Evolutionary conservation across 495 filamentous ascomycete genomes (phyloP), one percentile per base, ranked within the genome.

Genomic region (Annulohypoxylon maeteangense): DNA sequence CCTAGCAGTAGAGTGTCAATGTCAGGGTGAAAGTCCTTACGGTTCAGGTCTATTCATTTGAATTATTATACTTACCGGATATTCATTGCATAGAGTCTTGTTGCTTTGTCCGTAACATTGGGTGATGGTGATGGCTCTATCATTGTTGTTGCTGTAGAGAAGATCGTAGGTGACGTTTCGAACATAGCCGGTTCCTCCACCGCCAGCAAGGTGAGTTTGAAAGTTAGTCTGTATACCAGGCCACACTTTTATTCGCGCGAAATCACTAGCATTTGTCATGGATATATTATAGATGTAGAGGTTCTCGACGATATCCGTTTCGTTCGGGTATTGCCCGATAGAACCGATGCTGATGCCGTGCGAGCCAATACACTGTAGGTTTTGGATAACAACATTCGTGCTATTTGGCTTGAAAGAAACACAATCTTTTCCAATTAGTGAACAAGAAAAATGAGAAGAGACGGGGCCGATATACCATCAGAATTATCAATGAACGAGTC

Each of bases 331-430:
- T 47, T 79, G 76, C 14, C 77, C 77, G 1, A 79, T 58, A 7
- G 76, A 78, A 0, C 77, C 77, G 18, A 78, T 74, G 18, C 71
- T 71, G 34, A 79, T 78, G 18, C 76, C 77, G 47, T 79, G 77
- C 11, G 89, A 91, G 50, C 91, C 91, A 62, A 89, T 90, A 78
- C 91, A 93, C 60, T 82, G 80, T 18, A 93, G 75, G 62, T 90
- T 90, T 76, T 92, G 89, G 16, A 92, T 86, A 5, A 93, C 79
- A 58, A 93, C 88, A 59, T 92, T 83, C n/a, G 89, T 91, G 75
- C 84, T 89, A 76, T 92, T 92, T 1, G 90, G 90, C 76, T 93
- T 92, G 84, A 92, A 92, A 10, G 88, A 88, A n/a, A 92, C 90
- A 65, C 90, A 92, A 74, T 92, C 70, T 71, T 65, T 4, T 2